A percentile compares a stretch with the other conserved stretches of the same genome.
Evolutionary conservation across 495 filamentous ascomycete species (phyloP).

Genomic region (Pyronema domesticum): DNA sequence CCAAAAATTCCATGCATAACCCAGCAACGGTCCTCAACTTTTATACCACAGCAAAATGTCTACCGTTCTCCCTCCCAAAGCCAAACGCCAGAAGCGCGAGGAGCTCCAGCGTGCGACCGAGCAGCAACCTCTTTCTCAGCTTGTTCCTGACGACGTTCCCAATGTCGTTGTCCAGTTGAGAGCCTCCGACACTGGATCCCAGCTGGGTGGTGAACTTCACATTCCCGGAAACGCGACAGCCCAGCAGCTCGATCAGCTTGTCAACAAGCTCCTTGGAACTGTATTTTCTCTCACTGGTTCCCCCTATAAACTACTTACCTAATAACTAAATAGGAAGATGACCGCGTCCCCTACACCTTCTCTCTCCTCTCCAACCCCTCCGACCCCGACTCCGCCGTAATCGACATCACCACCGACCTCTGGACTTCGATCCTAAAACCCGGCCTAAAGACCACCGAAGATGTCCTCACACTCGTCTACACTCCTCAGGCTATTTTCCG

Average conservation of each 20-base stretch:
- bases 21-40: no score
- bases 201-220: conserved; percentile 43
- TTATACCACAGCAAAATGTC: conserved; percentile 41
- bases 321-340: conserved; percentile 40
- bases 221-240: conserved; percentile 59
- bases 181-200: conserved; percentile 55
- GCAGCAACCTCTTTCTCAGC: conserved; percentile 58
- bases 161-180: conserved; percentile 73
- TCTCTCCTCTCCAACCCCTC: conserved; percentile 39
- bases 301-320: neutral
- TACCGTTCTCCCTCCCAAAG: conserved; percentile 73
- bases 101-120: conserved; percentile 49
- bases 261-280: conserved; percentile 74
- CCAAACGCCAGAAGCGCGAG: conserved; percentile 71
- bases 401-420: conserved; percentile 48
- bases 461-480: conserved; percentile 55
- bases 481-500: conserved; percentile 89
- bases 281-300: conserved; percentile 33
- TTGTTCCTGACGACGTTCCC: conserved; percentile 50
- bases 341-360: conserved; percentile 78
- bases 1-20: no score
- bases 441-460: conserved; percentile 50
- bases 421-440: conserved; percentile 53
- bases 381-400: conserved; percentile 32
- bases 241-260: conserved; percentile 76